Base-by-base conservation (phyloP, 2,329 filamentous ascomycete species). In the Colletotrichum zoysiae region DNA sequence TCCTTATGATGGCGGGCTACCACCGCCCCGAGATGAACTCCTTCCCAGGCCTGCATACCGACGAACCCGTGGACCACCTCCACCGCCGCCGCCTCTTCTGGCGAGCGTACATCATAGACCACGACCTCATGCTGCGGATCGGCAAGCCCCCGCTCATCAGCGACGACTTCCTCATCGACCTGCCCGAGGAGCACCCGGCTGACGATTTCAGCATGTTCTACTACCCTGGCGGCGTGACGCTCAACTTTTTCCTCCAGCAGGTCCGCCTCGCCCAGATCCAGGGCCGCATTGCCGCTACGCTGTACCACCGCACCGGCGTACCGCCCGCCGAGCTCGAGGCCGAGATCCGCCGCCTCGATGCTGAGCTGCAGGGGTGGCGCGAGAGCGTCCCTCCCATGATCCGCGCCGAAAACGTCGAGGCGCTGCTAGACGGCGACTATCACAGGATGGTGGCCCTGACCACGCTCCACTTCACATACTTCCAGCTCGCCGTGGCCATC, bases 371-470 rank as follows among this genome's bases (percentile, higher is more conserved):
- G 65, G 69, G 56, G 40, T 71, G 69, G 69, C 55, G 65, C 30
- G 59, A 71, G 30, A 69, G 65, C n/a, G 60, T 71, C 20, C 69
- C 69, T 9, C 65, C 67, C 18, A 71, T 71, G 69, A 69, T 71
- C 38, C 69, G 67, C 23, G 65, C 65, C 11, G 69, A 71, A 18
- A 67, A 67, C 23, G 65, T 59, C 2, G 69, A 71, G 2, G 69
- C 65, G 2, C 38, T 71, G 30, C 65, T 71, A 1, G 69, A 71
- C 40, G 65, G 65, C 18, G 69, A 71, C 5, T 71, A 69, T n/a
- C 20, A 40, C 11, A 67, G 69, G 44, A 46, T 71, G 69, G 46
- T 64, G 0, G 42, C 53, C 8, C 65, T 71, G 11, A 71, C 69
- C 6, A 69, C 65, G 7, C 40, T 71, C 46, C 69, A 71, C 46